Conservation (phyloP, 768 basidiomycete genomes). For the Boletus insuetus region DNA sequence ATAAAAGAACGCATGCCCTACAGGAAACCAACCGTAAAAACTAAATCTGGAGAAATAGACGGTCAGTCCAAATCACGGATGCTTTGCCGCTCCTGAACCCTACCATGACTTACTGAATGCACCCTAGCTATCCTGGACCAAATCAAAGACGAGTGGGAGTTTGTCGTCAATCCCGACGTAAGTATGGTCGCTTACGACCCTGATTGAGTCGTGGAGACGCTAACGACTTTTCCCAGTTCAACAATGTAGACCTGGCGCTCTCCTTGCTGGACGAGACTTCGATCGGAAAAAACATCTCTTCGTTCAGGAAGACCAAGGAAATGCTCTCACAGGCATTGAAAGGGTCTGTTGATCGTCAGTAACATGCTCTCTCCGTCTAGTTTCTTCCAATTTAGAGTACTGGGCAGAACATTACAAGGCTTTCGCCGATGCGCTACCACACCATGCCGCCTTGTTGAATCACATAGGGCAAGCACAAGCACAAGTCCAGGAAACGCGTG, state of each 20-base stretch:
- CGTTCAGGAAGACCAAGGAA: constrained; percentile 73
- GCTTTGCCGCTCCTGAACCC: background rate
- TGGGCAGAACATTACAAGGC: constrained; percentile 85
- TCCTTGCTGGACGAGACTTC: constrained; percentile 80
- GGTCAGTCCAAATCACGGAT: constrained; percentile 46
- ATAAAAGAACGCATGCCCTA: constrained; percentile 68
- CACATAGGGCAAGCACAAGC: constrained; percentile 72
- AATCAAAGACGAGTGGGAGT: constrained; percentile 88
- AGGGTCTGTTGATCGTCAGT: constrained; percentile 85
- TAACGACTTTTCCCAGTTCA: constrained; percentile 57
- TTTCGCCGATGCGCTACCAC: constrained; percentile 91
- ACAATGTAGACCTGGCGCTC: constrained; percentile 89
- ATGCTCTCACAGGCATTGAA: constrained; percentile 79
- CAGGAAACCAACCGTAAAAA: constrained; percentile 48
- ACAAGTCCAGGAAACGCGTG: constrained; percentile 70
- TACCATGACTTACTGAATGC: background rate
- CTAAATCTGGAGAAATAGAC: constrained; percentile 80
- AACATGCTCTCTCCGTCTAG: background rate
- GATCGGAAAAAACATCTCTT: constrained; percentile 68
- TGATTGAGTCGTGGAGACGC: constrained; percentile 1
- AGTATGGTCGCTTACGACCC: constrained; percentile 21
- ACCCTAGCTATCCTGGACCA: constrained; percentile 73
- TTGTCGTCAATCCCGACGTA: constrained; percentile 80
- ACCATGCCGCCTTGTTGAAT: constrained; percentile 75
- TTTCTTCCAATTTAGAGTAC: constrained; percentile 4